Base-by-base conservation (phyloP, 2,329 filamentous ascomycete species). In the Neonectria punicea region DNA sequence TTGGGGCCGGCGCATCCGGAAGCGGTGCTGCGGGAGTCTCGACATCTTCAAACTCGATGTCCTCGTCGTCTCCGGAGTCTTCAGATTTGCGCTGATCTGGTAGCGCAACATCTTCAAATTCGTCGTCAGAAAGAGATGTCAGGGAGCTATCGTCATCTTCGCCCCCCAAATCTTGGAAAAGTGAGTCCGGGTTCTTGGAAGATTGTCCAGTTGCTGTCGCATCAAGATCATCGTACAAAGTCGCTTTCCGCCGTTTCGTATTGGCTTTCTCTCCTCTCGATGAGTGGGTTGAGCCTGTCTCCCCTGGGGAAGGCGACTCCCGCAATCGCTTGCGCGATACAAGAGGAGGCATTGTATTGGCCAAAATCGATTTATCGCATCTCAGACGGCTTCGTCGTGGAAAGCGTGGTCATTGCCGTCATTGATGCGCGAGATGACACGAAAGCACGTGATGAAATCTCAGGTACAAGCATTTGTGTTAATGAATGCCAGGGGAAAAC, bases 301-400 rank as follows among this genome's bases (percentile, higher is more conserved):
- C 63, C 46, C 72, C 68, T 46, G 73, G 74, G 20, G 73, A 72
- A 0, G 84, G 80, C 2, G 87, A 77, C 18, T 75, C 86, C 65
- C 85, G 86, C 70, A 88, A 73, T 66, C 90, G 86, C 80, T 93
- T 94, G 71, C 89, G 88, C 53, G 89, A 84, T 16, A 92, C 83
- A 69, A 87, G 81, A 25, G 91, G 90, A 73, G 91, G 90, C 91
- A 93, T 93, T 44, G 53, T 76, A 25, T 63, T 55, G 60, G 49
- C 50, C 14, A 13, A 34, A 25, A 30, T 49, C 34, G 13, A 49
- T n/a, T 46, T 30, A 20, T 51, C 44, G 63, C 70, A 72, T 72
- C 54, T 65, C 63, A 39, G 16, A 44, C 25, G 39, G 8, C 39
- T 36, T 32, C 16, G 30, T 13, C 16, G n/a, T 47, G 4, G 8